Percentiles rank a stretch among this genome's conserved stretches.
Conservation (phyloP, 2,329 filamentous ascomycete genomes). For the Claviceps sp. region DNA sequence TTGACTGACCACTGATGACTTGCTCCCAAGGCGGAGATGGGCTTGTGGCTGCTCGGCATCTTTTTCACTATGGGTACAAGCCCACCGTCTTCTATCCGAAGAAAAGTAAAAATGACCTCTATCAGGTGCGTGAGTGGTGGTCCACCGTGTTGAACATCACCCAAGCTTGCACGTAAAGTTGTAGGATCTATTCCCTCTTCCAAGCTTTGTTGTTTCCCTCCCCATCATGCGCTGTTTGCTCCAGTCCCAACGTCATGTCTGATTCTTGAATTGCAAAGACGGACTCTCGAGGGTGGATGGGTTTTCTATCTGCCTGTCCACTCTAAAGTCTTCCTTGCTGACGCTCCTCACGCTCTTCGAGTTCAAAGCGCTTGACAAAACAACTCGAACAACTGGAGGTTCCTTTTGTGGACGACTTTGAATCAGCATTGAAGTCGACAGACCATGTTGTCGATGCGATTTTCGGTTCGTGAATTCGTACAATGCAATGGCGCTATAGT, state of each 20-base stretch:
- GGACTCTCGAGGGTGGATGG: neutral
- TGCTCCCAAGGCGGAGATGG: slow-evolving; percentile 67
- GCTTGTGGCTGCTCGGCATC: slow-evolving; percentile 82
- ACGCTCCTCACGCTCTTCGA: slow-evolving; percentile 22
- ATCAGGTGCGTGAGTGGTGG: slow-evolving; percentile 43
- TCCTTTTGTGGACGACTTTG: slow-evolving; percentile 74
- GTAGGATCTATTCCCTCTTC: neutral
- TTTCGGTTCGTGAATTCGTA: slow-evolving; percentile 49
- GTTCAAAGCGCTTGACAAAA: slow-evolving; percentile 56
- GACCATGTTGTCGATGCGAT: slow-evolving; percentile 87
- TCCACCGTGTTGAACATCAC: too few species aligned
- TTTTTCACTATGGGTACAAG: slow-evolving; percentile 82
- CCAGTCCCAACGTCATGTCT: neutral
- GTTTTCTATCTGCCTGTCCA: neutral
- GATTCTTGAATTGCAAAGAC: too few species aligned
- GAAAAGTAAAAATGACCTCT: slow-evolving; percentile 77
- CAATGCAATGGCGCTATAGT: neutral
- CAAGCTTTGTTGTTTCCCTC: neutral
- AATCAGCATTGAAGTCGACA: slow-evolving; percentile 46
- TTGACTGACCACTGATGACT: neutral
- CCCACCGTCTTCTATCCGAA: slow-evolving; percentile 91
- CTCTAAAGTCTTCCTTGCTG: neutral
- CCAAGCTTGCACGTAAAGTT: neutral
- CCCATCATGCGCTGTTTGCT: neutral
- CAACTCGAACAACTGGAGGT: slow-evolving; percentile 76